Percentiles rank a stretch among this genome's conserved stretches.
These are phyloP conservation scores for Excoecaria agallocha DNA, from an alignment of 345 rosid genomes.

Conservation along the genomic window DNA sequence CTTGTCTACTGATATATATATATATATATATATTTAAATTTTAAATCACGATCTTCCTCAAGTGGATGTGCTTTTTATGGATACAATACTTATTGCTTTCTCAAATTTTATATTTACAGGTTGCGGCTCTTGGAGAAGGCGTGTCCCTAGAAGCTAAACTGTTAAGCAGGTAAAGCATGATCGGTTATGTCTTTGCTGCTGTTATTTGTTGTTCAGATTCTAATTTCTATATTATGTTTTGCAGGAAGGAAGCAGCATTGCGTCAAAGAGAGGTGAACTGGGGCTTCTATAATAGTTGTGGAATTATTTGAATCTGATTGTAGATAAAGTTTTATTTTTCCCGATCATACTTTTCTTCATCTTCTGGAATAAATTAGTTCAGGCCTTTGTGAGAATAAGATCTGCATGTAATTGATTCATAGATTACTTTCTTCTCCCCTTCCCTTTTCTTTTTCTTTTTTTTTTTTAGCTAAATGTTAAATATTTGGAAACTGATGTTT, in stretches of 20 bases:
- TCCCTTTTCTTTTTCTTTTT: background rate
- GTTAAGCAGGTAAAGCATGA: conserved; percentile 63
- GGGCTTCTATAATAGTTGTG: background rate
- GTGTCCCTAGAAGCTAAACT: conserved; percentile 90
- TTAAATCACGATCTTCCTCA: background rate
- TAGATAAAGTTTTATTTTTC: background rate
- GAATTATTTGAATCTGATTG: background rate
- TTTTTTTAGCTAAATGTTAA: background rate
- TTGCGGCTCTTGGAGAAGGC: conserved; percentile 96
- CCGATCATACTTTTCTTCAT: conserved; percentile 1
- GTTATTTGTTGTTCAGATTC: conserved; percentile 19
- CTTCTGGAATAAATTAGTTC: background rate
- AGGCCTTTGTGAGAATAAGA: conserved; percentile 7
- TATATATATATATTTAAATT: too few relatives aligned
- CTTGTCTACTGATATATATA: too few relatives aligned
- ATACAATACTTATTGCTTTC: conserved; percentile 10
- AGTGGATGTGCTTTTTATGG: background rate
- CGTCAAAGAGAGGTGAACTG: conserved; percentile 78
- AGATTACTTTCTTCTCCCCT: background rate
- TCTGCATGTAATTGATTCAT: background rate
- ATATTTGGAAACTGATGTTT: background rate
- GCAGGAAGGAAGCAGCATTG: conserved; percentile 89
- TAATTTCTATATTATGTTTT: conserved; percentile 15
- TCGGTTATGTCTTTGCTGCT: conserved; percentile 22
- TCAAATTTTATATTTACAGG: conserved; percentile 44